Conservation (phyloP, 495 filamentous ascomycete genomes). For the Penicillium goetzii region DNA sequence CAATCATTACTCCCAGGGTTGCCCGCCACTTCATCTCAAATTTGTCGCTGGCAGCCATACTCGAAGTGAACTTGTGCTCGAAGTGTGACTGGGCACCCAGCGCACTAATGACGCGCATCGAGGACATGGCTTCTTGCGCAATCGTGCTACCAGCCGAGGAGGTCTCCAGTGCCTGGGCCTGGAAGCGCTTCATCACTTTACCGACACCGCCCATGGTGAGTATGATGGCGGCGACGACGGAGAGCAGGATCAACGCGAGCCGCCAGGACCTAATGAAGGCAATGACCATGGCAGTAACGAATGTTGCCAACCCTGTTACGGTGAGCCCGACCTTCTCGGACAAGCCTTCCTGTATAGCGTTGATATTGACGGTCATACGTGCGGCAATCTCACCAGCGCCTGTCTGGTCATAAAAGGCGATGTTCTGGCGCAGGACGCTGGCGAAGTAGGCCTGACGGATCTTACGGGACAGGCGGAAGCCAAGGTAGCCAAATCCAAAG, state of each 20-base stretch:
- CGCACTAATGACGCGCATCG: not conserved
- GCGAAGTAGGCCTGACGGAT: slow-evolving; percentile 27
- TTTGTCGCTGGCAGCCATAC: not conserved
- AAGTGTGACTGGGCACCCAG: not conserved
- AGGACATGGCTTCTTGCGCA: not conserved
- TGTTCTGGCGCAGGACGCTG: slow-evolving; percentile 46
- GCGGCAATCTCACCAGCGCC: slow-evolving; percentile 43
- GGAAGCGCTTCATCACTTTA: not conserved
- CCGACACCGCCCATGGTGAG: not conserved
- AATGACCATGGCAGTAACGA: slow-evolving; percentile 42
- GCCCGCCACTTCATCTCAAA: not conserved
- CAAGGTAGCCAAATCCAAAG: not conserved
- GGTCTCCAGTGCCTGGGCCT: not conserved
- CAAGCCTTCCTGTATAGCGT: slow-evolving; percentile 50
- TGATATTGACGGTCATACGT: slow-evolving; percentile 43
- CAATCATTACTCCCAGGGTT: not conserved
- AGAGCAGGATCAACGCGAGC: slow-evolving; percentile 40
- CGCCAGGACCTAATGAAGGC: slow-evolving; percentile 42
- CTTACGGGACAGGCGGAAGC: not conserved
- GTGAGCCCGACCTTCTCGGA: slow-evolving; percentile 40
- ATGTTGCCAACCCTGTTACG: slow-evolving; percentile 35
- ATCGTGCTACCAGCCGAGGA: not conserved
- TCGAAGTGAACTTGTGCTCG: not conserved
- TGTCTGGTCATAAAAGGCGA: slow-evolving; percentile 44
- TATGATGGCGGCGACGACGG: not conserved